Evolutionary conservation across 768 basidiomycete species (phyloP).

Genomic region (Mycena latifolia): DNA sequence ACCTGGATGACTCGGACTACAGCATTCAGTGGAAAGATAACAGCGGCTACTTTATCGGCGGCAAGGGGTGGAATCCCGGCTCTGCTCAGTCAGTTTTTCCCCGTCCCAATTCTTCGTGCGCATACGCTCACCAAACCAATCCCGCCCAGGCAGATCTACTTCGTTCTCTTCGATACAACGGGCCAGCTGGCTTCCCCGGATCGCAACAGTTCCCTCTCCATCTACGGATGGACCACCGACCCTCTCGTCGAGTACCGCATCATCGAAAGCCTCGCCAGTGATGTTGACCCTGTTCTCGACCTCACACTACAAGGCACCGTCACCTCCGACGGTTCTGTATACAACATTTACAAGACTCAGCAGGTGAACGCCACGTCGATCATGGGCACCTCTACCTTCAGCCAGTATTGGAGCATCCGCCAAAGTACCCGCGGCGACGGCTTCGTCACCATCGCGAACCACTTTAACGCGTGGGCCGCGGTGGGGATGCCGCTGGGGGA

Average conservation of each 20-base stretch:
- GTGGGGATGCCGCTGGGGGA: constrained; percentile 54
- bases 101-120: background rate
- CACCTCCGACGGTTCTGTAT: constrained; percentile 55
- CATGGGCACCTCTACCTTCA: constrained; percentile 56
- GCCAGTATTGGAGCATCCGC: constrained; percentile 62
- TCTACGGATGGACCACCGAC: constrained; percentile 61
- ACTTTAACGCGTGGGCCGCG: constrained; percentile 57
- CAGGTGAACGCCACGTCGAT: constrained; percentile 58
- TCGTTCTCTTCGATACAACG: constrained; percentile 42
- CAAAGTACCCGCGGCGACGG: constrained; percentile 49
- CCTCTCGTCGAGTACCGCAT: constrained; percentile 64
- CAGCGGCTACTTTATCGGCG: constrained; percentile 20
- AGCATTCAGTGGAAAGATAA: constrained; percentile 14
- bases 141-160: no score
- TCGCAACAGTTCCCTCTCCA: constrained; percentile 57
- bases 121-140: constrained; percentile 7
- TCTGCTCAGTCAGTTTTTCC: constrained; percentile 41
- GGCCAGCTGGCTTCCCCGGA: constrained; percentile 38
- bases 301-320: constrained; percentile 51
- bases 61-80: constrained; percentile 52
- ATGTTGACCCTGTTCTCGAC: constrained; percentile 52
- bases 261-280: constrained; percentile 52
- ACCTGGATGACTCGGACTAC: constrained; percentile 2
- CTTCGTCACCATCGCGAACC: constrained; percentile 51
- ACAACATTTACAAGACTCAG: constrained; percentile 54